A percentile compares a stretch with the other conserved stretches of the same genome.
Conservation (phyloP, 2,329 filamentous ascomycete species). For the Thyridium curvatum region DNA sequence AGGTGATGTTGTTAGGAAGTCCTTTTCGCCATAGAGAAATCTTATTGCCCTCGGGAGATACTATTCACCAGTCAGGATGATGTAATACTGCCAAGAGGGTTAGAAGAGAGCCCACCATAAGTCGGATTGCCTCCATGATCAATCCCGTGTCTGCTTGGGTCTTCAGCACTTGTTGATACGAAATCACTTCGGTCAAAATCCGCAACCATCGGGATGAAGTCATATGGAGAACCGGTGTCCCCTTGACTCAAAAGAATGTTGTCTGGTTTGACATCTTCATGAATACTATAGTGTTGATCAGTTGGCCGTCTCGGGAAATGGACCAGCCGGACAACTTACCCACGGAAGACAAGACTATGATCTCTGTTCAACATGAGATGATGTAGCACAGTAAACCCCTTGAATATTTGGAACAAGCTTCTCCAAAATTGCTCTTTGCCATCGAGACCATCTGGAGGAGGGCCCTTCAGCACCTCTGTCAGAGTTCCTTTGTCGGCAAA, state of each 20-base stretch:
- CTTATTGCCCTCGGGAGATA: conserved; percentile 9
- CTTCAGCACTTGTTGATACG: conserved; percentile 4
- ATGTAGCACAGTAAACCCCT: background rate
- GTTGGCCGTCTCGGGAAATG: too few relatives aligned
- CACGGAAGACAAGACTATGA: background rate
- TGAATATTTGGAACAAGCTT: background rate
- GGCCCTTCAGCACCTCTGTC: background rate
- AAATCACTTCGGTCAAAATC: conserved; percentile 11
- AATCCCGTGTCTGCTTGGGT: conserved; percentile 5
- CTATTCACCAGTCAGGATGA: conserved; percentile 3
- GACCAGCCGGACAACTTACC: too few relatives aligned
- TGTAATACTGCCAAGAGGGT: background rate
- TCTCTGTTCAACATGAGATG: conserved; percentile 5
- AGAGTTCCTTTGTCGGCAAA: background rate
- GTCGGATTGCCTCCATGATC: conserved; percentile 9
- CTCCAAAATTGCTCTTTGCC: background rate
- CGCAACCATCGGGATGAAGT: conserved; percentile 11
- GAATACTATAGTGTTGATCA: conserved; percentile 7
- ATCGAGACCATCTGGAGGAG: background rate
- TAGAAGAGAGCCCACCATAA: conserved; percentile 5
- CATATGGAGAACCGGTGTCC: conserved; percentile 7
- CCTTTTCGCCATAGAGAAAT: conserved; percentile 4
- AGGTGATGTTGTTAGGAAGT: conserved; percentile 5
- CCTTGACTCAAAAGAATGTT: conserved; percentile 11
- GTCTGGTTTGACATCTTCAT: conserved; percentile 13